phyloP scores from a whole-genome alignment of 1,284 basidiomycete species.

The Inonotus obliquus region DNA sequence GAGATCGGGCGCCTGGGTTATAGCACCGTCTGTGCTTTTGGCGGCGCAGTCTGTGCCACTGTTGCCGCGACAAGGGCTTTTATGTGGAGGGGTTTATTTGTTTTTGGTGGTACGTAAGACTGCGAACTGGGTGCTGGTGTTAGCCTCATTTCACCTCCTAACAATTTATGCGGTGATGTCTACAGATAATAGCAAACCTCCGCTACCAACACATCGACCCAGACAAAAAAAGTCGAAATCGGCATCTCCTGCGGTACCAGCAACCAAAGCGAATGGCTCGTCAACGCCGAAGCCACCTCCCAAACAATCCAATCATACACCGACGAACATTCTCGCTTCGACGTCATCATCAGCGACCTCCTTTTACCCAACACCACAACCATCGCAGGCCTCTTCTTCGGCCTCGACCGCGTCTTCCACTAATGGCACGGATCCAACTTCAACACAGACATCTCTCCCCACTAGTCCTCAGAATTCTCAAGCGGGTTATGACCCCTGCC shows the following conservation, averaged over 20 bases:
- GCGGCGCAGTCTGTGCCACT: neutral
- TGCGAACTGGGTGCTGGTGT: neutral
- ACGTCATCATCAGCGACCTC: slow-evolving; percentile 9
- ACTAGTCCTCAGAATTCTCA: slow-evolving; percentile 3
- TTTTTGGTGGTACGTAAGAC: neutral
- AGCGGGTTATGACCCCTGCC: neutral
- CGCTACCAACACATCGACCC: neutral
- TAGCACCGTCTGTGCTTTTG: neutral
- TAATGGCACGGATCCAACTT: neutral
- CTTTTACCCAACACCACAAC: slow-evolving; percentile 1
- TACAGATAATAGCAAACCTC: neutral
- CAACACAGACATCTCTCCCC: slow-evolving; percentile 2
- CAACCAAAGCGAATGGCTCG: neutral
- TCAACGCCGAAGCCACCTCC: neutral
- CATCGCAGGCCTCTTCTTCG: neutral
- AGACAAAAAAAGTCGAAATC: neutral
- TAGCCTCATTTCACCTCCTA: neutral
- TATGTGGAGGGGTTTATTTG: neutral
- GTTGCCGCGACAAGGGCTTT: neutral
- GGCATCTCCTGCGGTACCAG: neutral
- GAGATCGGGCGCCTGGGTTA: neutral
- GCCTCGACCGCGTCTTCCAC: slow-evolving; percentile 2
- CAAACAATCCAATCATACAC: neutral
- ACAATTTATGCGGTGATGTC: neutral
- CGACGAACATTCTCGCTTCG: slow-evolving; percentile 15